Evolutionary conservation across 2,329 filamentous ascomycete genomes (phyloP).

Genomic region (Clarireedia homoeocarpa): DNA sequence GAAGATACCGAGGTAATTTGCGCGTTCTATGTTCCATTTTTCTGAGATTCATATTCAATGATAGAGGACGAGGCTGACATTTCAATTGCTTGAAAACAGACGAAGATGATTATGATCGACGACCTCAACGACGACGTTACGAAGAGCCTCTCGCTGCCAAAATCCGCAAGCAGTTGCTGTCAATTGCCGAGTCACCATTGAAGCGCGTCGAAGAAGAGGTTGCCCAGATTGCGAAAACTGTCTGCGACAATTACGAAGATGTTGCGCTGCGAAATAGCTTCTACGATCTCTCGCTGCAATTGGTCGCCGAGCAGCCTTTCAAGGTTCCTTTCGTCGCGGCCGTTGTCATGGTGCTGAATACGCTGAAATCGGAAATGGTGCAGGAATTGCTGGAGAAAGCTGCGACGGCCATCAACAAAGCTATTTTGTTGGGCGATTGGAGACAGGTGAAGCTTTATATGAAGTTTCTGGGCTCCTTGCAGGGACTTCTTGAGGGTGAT

Average conservation of each 20-base stretch:
- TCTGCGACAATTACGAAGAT: slow-evolving; percentile 81
- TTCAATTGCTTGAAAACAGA: slow-evolving; percentile 37
- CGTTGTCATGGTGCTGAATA: slow-evolving; percentile 72
- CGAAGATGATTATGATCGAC: slow-evolving; percentile 70
- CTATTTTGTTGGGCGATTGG: slow-evolving; percentile 71
- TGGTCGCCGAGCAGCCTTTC: slow-evolving; percentile 84
- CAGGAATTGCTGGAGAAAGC: slow-evolving; percentile 60
- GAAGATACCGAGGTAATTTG: slow-evolving; percentile 64
- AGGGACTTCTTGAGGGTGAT: slow-evolving; percentile 71
- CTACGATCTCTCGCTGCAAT: slow-evolving; percentile 63
- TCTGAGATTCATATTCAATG: neutral
- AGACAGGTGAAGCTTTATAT: slow-evolving; percentile 84
- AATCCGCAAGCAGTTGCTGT: slow-evolving; percentile 69
- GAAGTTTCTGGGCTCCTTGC: slow-evolving; percentile 82
- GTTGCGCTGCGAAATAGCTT: slow-evolving; percentile 68
- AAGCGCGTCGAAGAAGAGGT: slow-evolving; percentile 75
- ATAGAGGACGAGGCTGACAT: slow-evolving; percentile 21
- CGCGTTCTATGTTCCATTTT: neutral
- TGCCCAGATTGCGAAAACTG: slow-evolving; percentile 62
- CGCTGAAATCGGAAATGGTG: slow-evolving; percentile 66
- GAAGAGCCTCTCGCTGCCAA: slow-evolving; percentile 65
- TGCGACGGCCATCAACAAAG: slow-evolving; percentile 53
- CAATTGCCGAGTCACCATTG: slow-evolving; percentile 74
- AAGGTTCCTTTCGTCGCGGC: slow-evolving; percentile 95
- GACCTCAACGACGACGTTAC: slow-evolving; percentile 64